phyloP scores from a whole-genome alignment of 2,329 filamentous ascomycete species.

The Rhynchosporium secalis region DNA sequence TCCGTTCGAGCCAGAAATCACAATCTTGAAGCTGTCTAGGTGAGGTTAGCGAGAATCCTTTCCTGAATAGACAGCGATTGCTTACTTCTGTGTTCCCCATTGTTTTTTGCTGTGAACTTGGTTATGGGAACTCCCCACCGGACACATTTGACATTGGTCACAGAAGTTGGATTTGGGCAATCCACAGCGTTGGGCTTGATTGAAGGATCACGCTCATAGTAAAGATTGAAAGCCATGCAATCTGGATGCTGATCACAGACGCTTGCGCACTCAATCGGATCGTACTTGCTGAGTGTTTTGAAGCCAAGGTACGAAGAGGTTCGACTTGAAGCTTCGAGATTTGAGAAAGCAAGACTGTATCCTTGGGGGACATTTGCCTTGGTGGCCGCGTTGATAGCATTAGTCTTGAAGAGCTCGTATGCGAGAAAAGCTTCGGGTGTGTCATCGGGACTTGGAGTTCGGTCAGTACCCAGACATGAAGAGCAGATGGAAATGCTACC shows the following conservation, averaged over 20 bases:
- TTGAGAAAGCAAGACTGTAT: conserved; percentile 40
- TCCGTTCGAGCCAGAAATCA: conserved; percentile 47
- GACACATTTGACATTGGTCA: conserved; percentile 42
- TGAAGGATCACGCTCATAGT: conserved; percentile 41
- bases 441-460: conserved; percentile 21
- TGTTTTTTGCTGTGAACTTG: conserved; percentile 39
- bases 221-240: conserved; percentile 42
- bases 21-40: conserved; percentile 42
- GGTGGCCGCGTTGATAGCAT: conserved; percentile 20
- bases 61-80: not conserved
- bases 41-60: not conserved
- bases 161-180: conserved; percentile 41
- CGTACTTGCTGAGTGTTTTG: conserved; percentile 37
- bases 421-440: conserved; percentile 31
- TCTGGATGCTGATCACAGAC: conserved; percentile 36
- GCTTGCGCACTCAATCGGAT: conserved; percentile 36
- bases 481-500: conserved; percentile 10
- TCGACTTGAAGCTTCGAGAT: conserved; percentile 38
- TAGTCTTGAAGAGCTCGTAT: conserved; percentile 20
- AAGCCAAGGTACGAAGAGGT: conserved; percentile 37
- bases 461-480: not conserved
- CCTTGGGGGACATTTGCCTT: conserved; percentile 38
- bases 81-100: conserved; percentile 38
- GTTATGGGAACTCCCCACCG: conserved; percentile 39
- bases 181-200: conserved; percentile 32